Percentiles rank a stretch among this genome's conserved stretches.
Conservation (phyloP, 1,139 yeast species). For the Meyerozyma guilliermondii region DNA sequence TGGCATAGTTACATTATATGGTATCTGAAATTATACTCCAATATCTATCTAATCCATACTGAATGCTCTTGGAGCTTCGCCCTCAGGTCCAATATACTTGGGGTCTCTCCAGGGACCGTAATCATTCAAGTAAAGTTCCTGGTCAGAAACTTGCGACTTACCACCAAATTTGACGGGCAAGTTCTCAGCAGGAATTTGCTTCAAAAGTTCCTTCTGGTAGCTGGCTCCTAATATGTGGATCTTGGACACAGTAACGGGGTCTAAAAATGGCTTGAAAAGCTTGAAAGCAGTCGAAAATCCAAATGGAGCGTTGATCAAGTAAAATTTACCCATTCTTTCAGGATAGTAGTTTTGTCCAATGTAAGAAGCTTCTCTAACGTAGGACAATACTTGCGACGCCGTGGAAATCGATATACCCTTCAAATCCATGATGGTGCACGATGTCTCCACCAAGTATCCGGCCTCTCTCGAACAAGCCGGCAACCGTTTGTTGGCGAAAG, state of each 20-base stretch:
- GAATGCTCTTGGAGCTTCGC: slow-evolving; percentile 69
- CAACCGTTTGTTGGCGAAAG: slow-evolving; percentile 74
- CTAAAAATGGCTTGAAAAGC: slow-evolving; percentile 87
- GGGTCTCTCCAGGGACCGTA: slow-evolving; percentile 97
- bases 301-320: slow-evolving; percentile 93
- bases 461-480: slow-evolving; percentile 91
- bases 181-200: slow-evolving; percentile 91
- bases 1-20: too few relatives aligned
- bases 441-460: slow-evolving; percentile 81
- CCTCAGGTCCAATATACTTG: slow-evolving; percentile 78
- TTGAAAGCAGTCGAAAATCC: slow-evolving; percentile 94
- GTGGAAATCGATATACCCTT: slow-evolving; percentile 86
- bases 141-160: slow-evolving; percentile 56
- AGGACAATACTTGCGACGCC: slow-evolving; percentile 80
- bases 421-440: slow-evolving; percentile 92
- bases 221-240: slow-evolving; percentile 80
- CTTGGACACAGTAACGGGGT: slow-evolving; percentile 97
- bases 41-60: slow-evolving; percentile 1
- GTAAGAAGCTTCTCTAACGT: slow-evolving; percentile 86
- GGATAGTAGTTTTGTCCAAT: slow-evolving; percentile 98
- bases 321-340: slow-evolving; percentile 99
- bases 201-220: slow-evolving; percentile 76
- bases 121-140: slow-evolving; percentile 84
- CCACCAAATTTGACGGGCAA: slow-evolving; percentile 93
- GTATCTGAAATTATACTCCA: background rate